phyloP scores from a whole-genome alignment of 352 stramenopile genomes.

The Globisporangium polare region DNA sequence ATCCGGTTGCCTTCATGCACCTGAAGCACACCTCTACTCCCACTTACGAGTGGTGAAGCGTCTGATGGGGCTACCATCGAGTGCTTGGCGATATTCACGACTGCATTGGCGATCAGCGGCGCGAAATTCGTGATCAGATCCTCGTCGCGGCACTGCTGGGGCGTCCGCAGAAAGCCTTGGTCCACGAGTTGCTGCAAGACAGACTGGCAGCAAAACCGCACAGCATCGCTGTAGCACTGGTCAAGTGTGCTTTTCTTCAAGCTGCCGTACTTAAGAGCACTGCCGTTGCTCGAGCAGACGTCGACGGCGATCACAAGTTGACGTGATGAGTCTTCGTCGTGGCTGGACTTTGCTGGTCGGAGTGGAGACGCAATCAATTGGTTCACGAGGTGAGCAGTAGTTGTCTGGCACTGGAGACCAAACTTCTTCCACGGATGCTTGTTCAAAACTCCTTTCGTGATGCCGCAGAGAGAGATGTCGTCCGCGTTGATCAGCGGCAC shows the following conservation, averaged over 20 bases:
- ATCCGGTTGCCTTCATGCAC: constrained; percentile 7
- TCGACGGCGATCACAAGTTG: constrained; percentile 54
- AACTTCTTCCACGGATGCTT: constrained; percentile 55
- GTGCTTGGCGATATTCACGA: constrained; percentile 29
- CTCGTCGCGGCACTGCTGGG: constrained; percentile 46
- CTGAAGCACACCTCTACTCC: not conserved
- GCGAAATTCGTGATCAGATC: constrained; percentile 46
- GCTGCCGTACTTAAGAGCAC: constrained; percentile 39
- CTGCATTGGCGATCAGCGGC: constrained; percentile 53
- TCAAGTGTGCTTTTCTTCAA: constrained; percentile 60
- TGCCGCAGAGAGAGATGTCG: constrained; percentile 53
- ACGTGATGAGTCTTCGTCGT: constrained; percentile 5
- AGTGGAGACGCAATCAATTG: constrained; percentile 39
- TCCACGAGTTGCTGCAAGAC: constrained; percentile 50
- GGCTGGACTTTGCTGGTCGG: constrained; percentile 10
- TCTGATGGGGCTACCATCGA: not conserved
- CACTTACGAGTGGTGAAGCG: not conserved
- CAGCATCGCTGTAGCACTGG: constrained; percentile 29
- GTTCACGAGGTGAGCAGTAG: constrained; percentile 36
- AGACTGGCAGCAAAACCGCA: constrained; percentile 34
- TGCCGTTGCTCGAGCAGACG: constrained; percentile 24
- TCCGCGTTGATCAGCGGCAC: constrained; percentile 56
- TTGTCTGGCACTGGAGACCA: constrained; percentile 37
- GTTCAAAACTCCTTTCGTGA: constrained; percentile 35
- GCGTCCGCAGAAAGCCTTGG: constrained; percentile 38